Conservation (phyloP, 371 early-diverging fungal genomes). For the Rhizopus stolonifer region DNA sequence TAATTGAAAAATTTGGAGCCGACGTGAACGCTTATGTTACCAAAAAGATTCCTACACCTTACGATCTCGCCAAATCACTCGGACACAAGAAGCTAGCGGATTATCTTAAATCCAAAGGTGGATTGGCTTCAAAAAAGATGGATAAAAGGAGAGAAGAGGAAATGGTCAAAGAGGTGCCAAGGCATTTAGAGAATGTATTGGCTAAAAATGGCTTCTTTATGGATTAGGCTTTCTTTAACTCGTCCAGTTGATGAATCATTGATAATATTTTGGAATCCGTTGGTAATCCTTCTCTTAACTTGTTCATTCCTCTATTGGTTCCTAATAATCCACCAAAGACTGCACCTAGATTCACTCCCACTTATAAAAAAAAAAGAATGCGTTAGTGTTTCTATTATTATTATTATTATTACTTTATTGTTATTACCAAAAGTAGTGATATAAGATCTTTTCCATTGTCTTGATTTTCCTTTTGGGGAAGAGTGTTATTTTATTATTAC, state of each 20-base stretch:
- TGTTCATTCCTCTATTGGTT: conserved; percentile 44
- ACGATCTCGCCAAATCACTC: conserved; percentile 41
- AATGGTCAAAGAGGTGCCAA: conserved; percentile 25
- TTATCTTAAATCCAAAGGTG: conserved; percentile 39
- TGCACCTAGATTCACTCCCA: conserved; percentile 37
- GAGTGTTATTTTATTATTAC: background rate
- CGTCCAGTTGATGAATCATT: conserved; percentile 35
- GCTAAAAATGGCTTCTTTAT: conserved; percentile 39
- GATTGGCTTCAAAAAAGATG: conserved; percentile 39
- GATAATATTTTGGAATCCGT: conserved; percentile 30
- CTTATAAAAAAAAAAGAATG: conserved; percentile 14
- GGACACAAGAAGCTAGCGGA: conserved; percentile 41
- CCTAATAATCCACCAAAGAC: conserved; percentile 36
- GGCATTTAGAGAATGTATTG: conserved; percentile 30
- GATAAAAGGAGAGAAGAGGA: conserved; percentile 40
- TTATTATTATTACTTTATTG: background rate
- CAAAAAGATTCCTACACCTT: conserved; percentile 33
- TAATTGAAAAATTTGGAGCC: conserved; percentile 33
- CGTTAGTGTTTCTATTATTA: background rate
- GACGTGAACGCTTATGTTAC: conserved; percentile 36
- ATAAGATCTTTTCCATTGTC: conserved; percentile 15
- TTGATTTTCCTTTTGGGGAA: conserved; percentile 23
- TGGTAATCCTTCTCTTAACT: conserved; percentile 31
- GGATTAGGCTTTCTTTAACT: conserved; percentile 19
- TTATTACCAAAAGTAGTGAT: conserved; percentile 41